These are phyloP conservation scores for Trichothecium roseum DNA, from an alignment of 2,329 filamentous ascomycete species.

Conservation along the genomic window DNA sequence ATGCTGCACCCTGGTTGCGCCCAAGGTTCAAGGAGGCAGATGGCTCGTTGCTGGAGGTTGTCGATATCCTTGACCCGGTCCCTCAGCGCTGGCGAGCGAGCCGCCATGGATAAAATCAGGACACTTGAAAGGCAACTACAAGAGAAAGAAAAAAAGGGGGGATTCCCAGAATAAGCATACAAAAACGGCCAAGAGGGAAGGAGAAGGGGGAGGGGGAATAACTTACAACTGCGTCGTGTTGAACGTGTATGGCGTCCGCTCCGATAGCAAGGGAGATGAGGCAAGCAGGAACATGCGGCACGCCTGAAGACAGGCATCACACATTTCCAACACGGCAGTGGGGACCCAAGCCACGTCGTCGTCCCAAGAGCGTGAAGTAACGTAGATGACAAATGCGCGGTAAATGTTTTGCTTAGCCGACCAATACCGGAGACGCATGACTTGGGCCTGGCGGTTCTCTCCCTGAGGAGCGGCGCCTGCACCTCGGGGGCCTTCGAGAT, in stretches of 20 bases:
- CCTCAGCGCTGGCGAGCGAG: conserved; percentile 7
- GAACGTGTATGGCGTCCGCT: conserved; percentile 9
- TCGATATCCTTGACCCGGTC: conserved; percentile 7
- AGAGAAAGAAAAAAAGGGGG: conserved; percentile 4
- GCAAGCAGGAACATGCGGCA: conserved; percentile 6
- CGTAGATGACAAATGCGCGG: conserved; percentile 10
- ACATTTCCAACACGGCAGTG: conserved; percentile 4
- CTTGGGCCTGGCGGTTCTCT: conserved; percentile 6
- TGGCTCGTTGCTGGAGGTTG: conserved; percentile 2
- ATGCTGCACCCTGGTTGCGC: conserved; percentile 8
- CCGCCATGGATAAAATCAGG: conserved; percentile 8
- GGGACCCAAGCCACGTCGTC: conserved; percentile 1
- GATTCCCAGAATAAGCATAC: neutral
- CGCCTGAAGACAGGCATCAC: conserved; percentile 5
- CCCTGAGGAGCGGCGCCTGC: no score
- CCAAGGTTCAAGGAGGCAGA: conserved; percentile 7
- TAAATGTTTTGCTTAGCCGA: conserved; percentile 10
- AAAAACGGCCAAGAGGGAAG: no score
- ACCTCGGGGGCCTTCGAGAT: conserved; percentile 7
- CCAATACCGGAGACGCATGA: conserved; percentile 11
- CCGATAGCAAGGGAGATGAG: conserved; percentile 2
- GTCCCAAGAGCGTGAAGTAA: conserved; percentile 5
- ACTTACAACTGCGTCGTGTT: conserved; percentile 8
- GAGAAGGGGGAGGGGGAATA: no score
- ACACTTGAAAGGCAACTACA: conserved; percentile 1